Base-by-base conservation (phyloP, 108 stramenopile genomes). In the Pseudonitzschia pungens region DNA sequence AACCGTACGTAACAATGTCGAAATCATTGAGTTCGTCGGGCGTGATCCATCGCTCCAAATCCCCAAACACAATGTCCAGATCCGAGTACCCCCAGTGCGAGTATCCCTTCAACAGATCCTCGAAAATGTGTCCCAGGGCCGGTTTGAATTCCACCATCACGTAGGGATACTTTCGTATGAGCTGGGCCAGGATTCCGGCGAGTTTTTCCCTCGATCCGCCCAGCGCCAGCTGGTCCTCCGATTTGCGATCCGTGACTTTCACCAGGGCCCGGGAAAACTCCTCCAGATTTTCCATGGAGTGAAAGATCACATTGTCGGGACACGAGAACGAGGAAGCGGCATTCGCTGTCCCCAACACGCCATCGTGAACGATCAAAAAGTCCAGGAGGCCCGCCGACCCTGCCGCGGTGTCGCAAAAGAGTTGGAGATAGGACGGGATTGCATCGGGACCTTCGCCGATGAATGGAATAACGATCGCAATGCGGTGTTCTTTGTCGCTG, bases 61-160 rank as follows among this genome's bases (percentile, higher is more conserved):
- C 96, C 6, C 97, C 97, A 74, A 96, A 94, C 0, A 93, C 72
- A 16, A 97, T 94, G 64, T 97, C 97, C 54, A 97, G 68, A 82
- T 97, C 97, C 10, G 93, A 90, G 75, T 95, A 97, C 28, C 92
- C 97, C 97, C 97, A 97, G 62, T 97, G 97, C 3, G 92, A 67
- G 68, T 97, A 97, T 4, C 76, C 79, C 29, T 53, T 26, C 14
- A 96, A 70, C 66, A 87, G 91, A 0, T 92, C 88, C 21, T 76
- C 69, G 79, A 96, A 97, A 43, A 97, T 89, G 74, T 96, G 91
- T 14, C 97, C 97, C 42, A 93, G 81, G 24, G 96, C 93, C 0
- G 97, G 96, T 81, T 97, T 97, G 81, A 89, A 96, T 79, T 97
- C 96, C 41, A 96, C 94, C 64, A 97, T 74, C n/a, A 87, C 83